These are phyloP conservation scores for Westerdykella aurantiaca DNA, from an alignment of 2,329 filamentous ascomycete species.

Conservation along the genomic window DNA sequence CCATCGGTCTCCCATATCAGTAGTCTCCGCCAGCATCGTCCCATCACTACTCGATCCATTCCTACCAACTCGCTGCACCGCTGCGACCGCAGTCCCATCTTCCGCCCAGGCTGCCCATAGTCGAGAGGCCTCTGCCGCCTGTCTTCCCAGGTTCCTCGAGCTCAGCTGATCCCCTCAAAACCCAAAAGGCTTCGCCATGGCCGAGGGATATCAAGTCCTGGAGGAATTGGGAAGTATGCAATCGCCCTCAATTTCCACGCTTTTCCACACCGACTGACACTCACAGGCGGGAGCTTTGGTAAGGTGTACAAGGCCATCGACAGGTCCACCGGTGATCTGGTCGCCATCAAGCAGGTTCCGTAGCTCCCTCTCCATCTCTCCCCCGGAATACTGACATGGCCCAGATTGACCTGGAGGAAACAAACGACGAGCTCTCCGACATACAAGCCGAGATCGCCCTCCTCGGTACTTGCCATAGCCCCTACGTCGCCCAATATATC, in stretches of 20 bases:
- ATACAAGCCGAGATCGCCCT: slow-evolving; percentile 97
- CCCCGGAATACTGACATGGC: slow-evolving; percentile 4
- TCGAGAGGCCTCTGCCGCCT: too few species aligned
- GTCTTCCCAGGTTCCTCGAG: slow-evolving; percentile 1
- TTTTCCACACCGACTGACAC: slow-evolving; percentile 11
- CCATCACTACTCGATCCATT: slow-evolving; percentile 17
- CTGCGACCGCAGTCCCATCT: slow-evolving; percentile 20
- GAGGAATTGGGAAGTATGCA: slow-evolving; percentile 88
- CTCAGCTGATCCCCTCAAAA: slow-evolving; percentile 7
- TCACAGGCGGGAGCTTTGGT: slow-evolving; percentile 83
- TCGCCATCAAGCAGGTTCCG: slow-evolving; percentile 95
- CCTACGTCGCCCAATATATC: slow-evolving; percentile 93
- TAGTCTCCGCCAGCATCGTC: slow-evolving; percentile 9
- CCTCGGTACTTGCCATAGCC: slow-evolving; percentile 88
- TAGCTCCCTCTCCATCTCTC: background rate
- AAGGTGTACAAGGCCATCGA: slow-evolving; percentile 97
- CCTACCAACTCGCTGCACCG: slow-evolving; percentile 17
- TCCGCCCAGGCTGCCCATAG: slow-evolving; percentile 15
- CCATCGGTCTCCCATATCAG: slow-evolving; percentile 13
- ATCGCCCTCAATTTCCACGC: background rate
- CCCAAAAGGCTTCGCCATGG: slow-evolving; percentile 48
- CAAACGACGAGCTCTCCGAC: slow-evolving; percentile 96
- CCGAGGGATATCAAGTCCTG: slow-evolving; percentile 85
- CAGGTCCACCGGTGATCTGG: slow-evolving; percentile 80
- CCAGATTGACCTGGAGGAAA: slow-evolving; percentile 96